phyloP scores from a whole-genome alignment of 1,139 yeast genomes.

The Arxiozyma slooffiae region DNA sequence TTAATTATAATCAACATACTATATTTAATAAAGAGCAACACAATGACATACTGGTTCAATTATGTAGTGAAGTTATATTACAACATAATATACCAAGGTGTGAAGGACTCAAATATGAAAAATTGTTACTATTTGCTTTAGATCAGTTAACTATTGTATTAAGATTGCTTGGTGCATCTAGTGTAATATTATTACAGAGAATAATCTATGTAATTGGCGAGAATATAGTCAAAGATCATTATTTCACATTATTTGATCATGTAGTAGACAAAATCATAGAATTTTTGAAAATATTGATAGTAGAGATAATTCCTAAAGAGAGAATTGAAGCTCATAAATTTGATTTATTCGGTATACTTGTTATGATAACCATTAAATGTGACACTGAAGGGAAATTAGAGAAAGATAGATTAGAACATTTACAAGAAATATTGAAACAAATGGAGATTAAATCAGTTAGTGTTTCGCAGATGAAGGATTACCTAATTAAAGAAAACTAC shows the following conservation, averaged over 20 bases:
- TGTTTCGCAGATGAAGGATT: neutral
- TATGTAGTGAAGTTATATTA: constrained; percentile 20
- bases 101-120: constrained; percentile 15
- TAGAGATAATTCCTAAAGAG: constrained; percentile 13
- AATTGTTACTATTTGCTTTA: constrained; percentile 14
- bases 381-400: constrained; percentile 18
- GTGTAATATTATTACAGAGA: constrained; percentile 18
- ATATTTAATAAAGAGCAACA: neutral
- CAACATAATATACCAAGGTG: constrained; percentile 23
- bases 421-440: neutral
- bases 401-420: constrained; percentile 1
- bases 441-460: neutral
- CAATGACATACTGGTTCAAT: neutral
- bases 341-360: constrained; percentile 20
- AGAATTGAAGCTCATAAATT: constrained; percentile 20
- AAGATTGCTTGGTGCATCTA: constrained; percentile 6
- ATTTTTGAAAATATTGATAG: constrained; percentile 9
- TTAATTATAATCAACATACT: neutral
- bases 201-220: constrained; percentile 25
- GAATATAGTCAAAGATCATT: constrained; percentile 22
- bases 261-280: constrained; percentile 12
- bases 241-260: constrained; percentile 16
- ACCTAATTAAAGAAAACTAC: neutral
- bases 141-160: constrained; percentile 7
- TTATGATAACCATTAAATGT: constrained; percentile 21